These are phyloP conservation scores for Phytopythium helicoides DNA, from an alignment of 352 stramenopile genomes.

Conservation along the genomic window DNA sequence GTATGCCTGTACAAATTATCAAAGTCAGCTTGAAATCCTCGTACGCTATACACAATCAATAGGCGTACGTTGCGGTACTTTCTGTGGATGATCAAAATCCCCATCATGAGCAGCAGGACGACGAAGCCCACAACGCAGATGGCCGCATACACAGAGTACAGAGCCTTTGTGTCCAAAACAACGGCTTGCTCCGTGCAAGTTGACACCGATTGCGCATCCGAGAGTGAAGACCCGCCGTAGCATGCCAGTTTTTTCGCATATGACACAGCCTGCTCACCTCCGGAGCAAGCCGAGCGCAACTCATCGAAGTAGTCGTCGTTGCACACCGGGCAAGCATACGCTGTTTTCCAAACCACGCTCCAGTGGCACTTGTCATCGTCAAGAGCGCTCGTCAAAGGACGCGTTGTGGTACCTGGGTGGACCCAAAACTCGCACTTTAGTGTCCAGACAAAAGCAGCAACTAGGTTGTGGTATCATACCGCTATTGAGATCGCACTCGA, in stretches of 20 bases:
- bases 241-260: conserved; percentile 57
- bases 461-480: conserved; percentile 19
- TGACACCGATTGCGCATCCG: conserved; percentile 41
- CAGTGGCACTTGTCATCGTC: conserved; percentile 56
- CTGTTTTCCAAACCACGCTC: conserved; percentile 62
- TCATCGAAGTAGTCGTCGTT: conserved; percentile 62
- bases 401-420: conserved; percentile 45
- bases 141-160: conserved; percentile 73
- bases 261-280: conserved; percentile 53
- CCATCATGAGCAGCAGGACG: conserved; percentile 65
- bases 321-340: conserved; percentile 68
- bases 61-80: conserved; percentile 65
- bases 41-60: neutral
- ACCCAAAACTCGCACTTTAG: neutral
- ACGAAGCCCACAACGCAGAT: conserved; percentile 62
- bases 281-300: conserved; percentile 55
- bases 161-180: conserved; percentile 61
- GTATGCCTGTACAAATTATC: conserved; percentile 32
- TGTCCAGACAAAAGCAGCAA: neutral
- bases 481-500: conserved; percentile 67
- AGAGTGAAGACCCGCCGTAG: conserved; percentile 46
- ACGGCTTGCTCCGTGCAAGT: conserved; percentile 65
- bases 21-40: neutral
- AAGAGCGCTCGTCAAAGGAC: conserved; percentile 22
- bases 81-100: conserved; percentile 64